These are phyloP conservation scores for Metschnikowia baotianmanensis DNA, from an alignment of 805 yeast species.

Conservation along the genomic window DNA sequence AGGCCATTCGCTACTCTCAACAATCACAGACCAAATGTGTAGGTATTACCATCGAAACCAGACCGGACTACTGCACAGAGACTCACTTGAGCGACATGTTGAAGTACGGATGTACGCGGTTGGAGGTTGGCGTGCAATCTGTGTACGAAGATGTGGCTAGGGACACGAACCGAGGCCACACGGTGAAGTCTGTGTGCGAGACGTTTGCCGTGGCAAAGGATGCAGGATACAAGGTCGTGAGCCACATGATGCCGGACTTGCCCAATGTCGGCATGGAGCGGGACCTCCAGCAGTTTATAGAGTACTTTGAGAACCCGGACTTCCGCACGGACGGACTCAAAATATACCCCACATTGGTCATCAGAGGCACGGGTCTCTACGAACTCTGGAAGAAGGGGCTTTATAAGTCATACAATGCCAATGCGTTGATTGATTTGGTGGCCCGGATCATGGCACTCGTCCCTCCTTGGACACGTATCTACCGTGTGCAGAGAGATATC, in stretches of 20 bases:
- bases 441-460: slow-evolving; percentile 95
- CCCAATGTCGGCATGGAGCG: slow-evolving; percentile 99
- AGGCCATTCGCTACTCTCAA: slow-evolving; percentile 87
- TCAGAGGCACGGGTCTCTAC: slow-evolving; percentile 94
- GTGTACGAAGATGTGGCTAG: slow-evolving; percentile 98
- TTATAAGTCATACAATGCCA: slow-evolving; percentile 92
- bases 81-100: slow-evolving; percentile 95
- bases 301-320: slow-evolving; percentile 94
- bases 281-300: slow-evolving; percentile 92
- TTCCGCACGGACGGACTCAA: slow-evolving; percentile 97
- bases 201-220: slow-evolving; percentile 96
- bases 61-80: slow-evolving; percentile 97
- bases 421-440: slow-evolving; percentile 88
- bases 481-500: slow-evolving; percentile 97
- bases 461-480: slow-evolving; percentile 99
- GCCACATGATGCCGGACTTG: slow-evolving; percentile 99
- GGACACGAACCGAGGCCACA: slow-evolving; percentile 97
- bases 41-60: slow-evolving; percentile 96
- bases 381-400: slow-evolving; percentile 97
- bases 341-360: slow-evolving; percentile 92
- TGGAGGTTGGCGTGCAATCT: slow-evolving; percentile 96
- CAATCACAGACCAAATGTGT: slow-evolving; percentile 96
- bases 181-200: slow-evolving; percentile 93
- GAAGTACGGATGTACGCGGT: slow-evolving; percentile 91
- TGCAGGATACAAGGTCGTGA: slow-evolving; percentile 95